phyloP scores from a whole-genome alignment of 257 asterid genomes.

The Nicotiana knightiana region DNA sequence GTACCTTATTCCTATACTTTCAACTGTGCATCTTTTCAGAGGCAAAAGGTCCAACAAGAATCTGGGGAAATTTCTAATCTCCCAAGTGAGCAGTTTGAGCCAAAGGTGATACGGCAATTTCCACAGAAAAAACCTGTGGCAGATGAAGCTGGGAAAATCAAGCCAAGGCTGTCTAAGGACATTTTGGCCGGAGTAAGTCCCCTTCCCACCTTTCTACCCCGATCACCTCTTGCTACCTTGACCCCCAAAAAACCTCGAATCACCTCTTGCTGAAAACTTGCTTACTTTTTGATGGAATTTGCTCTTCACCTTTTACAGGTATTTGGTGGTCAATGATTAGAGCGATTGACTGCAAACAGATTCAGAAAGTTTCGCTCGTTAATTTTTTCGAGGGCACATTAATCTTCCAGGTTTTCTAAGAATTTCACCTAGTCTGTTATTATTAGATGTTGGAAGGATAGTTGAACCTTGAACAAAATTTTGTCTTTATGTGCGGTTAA shows the following conservation, averaged over 20 bases:
- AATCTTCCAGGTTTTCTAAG: neutral
- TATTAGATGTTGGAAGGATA: neutral
- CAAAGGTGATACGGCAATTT: slow-evolving; percentile 50
- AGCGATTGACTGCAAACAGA: neutral
- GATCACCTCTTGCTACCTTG: neutral
- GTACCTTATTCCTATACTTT: neutral
- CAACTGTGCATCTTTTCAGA: slow-evolving; percentile 33
- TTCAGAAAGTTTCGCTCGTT: neutral
- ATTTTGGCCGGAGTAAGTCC: slow-evolving; percentile 61
- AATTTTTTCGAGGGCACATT: neutral
- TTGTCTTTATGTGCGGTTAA: neutral
- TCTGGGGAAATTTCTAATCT: slow-evolving; percentile 17
- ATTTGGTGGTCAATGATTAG: slow-evolving; percentile 40
- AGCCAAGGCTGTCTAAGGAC: slow-evolving; percentile 51
- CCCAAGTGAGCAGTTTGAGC: slow-evolving; percentile 24
- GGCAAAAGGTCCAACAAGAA: slow-evolving; percentile 48
- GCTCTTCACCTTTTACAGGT: slow-evolving; percentile 30
- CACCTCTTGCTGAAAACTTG: neutral
- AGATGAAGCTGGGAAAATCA: slow-evolving; percentile 30
- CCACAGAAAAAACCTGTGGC: slow-evolving; percentile 58
- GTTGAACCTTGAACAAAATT: neutral
- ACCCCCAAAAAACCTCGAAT: neutral
- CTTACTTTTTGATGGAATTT: slow-evolving; percentile 8
- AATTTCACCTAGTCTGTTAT: neutral
- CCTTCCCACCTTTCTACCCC: neutral